Evolutionary conservation across 2,329 filamentous ascomycete genomes (phyloP), one percentile per base, ranked within the genome.

Genomic region (Fonsecaea pugnacius): DNA sequence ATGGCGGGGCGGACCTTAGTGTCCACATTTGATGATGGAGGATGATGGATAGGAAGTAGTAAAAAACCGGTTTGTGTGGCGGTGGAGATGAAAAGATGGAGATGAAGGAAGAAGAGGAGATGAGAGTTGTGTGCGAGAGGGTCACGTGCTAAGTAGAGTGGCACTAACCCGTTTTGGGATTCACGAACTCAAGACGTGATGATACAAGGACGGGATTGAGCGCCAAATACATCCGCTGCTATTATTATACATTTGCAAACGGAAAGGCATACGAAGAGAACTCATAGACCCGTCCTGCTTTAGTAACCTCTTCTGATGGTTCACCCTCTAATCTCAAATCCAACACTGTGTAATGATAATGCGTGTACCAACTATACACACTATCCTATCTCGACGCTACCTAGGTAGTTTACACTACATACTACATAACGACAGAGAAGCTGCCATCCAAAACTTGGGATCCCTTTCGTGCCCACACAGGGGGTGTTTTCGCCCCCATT

Each of bases 61-160:
- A 56, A 67, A 67, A 67, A 67, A 67, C 64, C 57, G 64, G 64
- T 61, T 67, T 67, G 64, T 67, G 64, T 67, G 64, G 64, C 64
- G 43, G 57, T 27, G 33, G 46, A 59, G 57, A 14, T 18, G 24
- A 7, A 57, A 3, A 61, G 55, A 58, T 53, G 51, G 51, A 55
- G 50, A 61, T 21, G 16, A n/a, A n/a, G n/a, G n/a, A n/a, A n/a
- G n/a, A n/a, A n/a, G 27, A 30, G 27, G 27, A 30, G 27, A 30
- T 6, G 27, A 30, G 27, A 30, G 3, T 30, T 30, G 27, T 30
- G 27, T 8, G 33, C 12, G 36, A 18, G 24, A 6, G 9, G 21
- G 46, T 62, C 59, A 62, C 59, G 59, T 62, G 59, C 10, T 36
- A 30, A 32, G 6, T 14, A 24, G 14, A 24, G 18, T 10, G 5